Percentiles rank a stretch among this genome's conserved stretches.
Conservation (phyloP, 495 filamentous ascomycete species). For the Xylaria intraflava region DNA sequence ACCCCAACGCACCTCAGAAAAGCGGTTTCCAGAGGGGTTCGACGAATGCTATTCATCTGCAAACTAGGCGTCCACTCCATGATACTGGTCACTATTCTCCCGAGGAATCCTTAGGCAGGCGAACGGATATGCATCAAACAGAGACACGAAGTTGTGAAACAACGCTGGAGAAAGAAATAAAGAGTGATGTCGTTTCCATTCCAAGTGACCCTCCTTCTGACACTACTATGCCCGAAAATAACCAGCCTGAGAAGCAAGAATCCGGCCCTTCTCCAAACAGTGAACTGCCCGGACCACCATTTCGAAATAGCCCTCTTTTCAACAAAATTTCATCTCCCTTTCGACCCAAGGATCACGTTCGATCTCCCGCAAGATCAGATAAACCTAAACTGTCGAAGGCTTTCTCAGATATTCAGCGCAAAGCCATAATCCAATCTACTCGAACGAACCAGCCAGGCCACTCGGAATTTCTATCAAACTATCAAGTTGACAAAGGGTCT, state of each 20-base stretch:
- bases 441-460: neutral
- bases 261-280: neutral
- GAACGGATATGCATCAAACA: neutral
- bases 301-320: neutral
- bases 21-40: neutral
- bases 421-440: slow-evolving; percentile 18
- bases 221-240: neutral
- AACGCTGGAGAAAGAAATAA: neutral
- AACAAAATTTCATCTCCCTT: neutral
- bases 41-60: neutral
- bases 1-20: neutral
- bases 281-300: neutral
- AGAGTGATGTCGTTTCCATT: neutral
- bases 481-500: neutral
- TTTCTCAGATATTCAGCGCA: slow-evolving; percentile 16
- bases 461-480: neutral
- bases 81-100: too few relatives aligned
- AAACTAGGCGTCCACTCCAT: neutral
- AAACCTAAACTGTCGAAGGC: slow-evolving; percentile 16
- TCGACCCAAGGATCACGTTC: neutral
- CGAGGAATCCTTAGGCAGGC: neutral
- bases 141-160: neutral
- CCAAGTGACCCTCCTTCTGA: neutral
- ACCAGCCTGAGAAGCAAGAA: neutral
- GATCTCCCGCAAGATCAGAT: neutral